These are phyloP conservation scores for Coniochaeta ligniaria DNA, from an alignment of 2,329 filamentous ascomycete species.

Conservation along the genomic window DNA sequence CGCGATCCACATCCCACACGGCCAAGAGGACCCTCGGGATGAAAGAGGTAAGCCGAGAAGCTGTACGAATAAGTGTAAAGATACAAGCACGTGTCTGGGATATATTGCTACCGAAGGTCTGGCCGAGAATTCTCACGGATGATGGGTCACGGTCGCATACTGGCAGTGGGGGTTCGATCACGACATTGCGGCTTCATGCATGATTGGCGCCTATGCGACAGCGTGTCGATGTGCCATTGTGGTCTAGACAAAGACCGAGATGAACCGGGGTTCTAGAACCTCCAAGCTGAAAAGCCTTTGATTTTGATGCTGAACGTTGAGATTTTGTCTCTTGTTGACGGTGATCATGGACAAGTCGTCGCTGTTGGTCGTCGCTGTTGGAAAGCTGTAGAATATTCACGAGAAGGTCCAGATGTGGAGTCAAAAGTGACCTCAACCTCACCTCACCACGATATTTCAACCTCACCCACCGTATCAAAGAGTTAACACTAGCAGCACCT, in stretches of 20 bases:
- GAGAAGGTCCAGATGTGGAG: not conserved
- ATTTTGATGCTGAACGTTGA: not conserved
- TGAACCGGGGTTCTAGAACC: not conserved
- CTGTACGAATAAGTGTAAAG: not conserved
- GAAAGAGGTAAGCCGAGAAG: not conserved
- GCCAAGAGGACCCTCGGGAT: not conserved
- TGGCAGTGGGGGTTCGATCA: not conserved
- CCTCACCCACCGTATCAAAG: not conserved
- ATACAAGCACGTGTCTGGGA: not conserved
- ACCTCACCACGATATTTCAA: not conserved
- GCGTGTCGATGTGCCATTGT: not conserved
- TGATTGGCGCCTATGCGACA: not conserved
- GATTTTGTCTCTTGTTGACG: not conserved
- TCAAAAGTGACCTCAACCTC: not conserved
- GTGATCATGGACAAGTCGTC: not conserved
- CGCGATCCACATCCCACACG: not conserved
- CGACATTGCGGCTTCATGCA: slow-evolving; percentile 1
- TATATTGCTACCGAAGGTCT: not conserved
- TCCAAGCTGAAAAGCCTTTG: not conserved
- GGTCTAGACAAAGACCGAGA: not conserved
- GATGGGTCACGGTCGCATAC: not conserved
- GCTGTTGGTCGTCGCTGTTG: not conserved
- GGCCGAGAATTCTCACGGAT: not conserved
- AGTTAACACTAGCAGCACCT: not conserved
- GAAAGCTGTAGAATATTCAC: not conserved